Evolutionary conservation across 768 basidiomycete genomes (phyloP).

Genomic region (Pholiota conissans): DNA sequence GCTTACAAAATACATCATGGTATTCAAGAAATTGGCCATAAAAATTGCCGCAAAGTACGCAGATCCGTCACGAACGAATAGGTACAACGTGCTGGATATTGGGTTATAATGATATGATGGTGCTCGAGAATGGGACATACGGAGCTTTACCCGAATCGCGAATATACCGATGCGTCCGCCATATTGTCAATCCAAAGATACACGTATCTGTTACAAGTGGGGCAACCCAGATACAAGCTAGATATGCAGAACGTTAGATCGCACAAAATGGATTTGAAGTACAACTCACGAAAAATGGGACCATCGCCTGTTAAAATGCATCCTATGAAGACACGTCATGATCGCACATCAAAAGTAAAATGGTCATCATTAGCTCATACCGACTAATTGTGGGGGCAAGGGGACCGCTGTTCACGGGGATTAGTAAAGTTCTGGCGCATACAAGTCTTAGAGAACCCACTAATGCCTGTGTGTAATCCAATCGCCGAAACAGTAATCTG

Average conservation of each 20-base stretch:
- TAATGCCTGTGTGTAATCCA: conserved; percentile 24
- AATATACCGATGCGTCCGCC: conserved; percentile 16
- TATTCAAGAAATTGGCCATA: conserved; percentile 20
- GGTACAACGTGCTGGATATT: conserved; percentile 13
- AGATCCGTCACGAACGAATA: conserved; percentile 19
- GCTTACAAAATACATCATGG: conserved; percentile 19
- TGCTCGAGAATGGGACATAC: neutral
- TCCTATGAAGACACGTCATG: conserved; percentile 12
- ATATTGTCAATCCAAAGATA: conserved; percentile 19
- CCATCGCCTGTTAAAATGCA: conserved; percentile 25
- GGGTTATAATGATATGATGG: neutral
- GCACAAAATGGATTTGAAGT: neutral
- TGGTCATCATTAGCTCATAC: too few relatives aligned
- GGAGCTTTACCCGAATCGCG: conserved; percentile 9
- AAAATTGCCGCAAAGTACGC: conserved; percentile 20
- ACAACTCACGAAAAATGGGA: conserved; percentile 18
- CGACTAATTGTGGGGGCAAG: conserved; percentile 23
- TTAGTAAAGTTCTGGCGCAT: neutral
- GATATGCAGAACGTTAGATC: neutral
- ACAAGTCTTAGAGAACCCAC: conserved; percentile 12
- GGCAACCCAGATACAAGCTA: conserved; percentile 18
- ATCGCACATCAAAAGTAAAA: too few relatives aligned
- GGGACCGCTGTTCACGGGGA: conserved; percentile 17
- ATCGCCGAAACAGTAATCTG: conserved; percentile 26
- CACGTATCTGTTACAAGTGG: conserved; percentile 16